Conservation (phyloP, 768 basidiomycete genomes). For the Lactifluus pinguis region DNA sequence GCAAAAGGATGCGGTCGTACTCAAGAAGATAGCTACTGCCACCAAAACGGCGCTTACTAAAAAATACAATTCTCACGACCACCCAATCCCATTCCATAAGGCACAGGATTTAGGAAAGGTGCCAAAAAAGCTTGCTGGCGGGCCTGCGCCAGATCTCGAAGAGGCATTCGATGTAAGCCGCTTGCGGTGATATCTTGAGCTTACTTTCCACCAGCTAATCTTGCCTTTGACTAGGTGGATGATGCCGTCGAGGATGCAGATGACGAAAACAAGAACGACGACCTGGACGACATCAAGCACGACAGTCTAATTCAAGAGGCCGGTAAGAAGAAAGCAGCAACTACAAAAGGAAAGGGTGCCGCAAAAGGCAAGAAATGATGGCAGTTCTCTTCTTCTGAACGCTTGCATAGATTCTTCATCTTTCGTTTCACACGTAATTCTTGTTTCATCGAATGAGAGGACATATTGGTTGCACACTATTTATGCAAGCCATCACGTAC, state of each 20-base stretch:
- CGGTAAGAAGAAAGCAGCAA: neutral
- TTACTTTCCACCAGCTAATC: neutral
- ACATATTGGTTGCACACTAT: neutral
- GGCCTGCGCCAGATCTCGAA: slow-evolving; percentile 80
- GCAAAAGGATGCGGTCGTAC: slow-evolving; percentile 58
- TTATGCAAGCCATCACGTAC: neutral
- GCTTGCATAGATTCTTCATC: neutral
- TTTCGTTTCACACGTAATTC: neutral
- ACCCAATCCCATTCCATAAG: slow-evolving; percentile 94
- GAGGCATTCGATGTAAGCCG: slow-evolving; percentile 74
- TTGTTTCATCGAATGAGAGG: neutral
- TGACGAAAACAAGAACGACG: slow-evolving; percentile 18
- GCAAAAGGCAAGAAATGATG: slow-evolving; percentile 14
- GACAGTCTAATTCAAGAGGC: slow-evolving; percentile 28
- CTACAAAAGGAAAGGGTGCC: slow-evolving; percentile 8
- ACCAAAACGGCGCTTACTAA: slow-evolving; percentile 81
- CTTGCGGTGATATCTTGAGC: neutral
- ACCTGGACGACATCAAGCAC: slow-evolving; percentile 22
- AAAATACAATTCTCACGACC: slow-evolving; percentile 85
- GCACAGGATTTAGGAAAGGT: slow-evolving; percentile 69
- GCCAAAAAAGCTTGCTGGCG: slow-evolving; percentile 70
- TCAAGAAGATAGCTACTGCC: slow-evolving; percentile 76
- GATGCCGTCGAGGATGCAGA: slow-evolving; percentile 20
- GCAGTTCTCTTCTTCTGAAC: neutral
- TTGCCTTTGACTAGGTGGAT: slow-evolving; percentile 10